Base-by-base conservation (phyloP, 129 eudicot species). In the Artemisia argyi region DNA sequence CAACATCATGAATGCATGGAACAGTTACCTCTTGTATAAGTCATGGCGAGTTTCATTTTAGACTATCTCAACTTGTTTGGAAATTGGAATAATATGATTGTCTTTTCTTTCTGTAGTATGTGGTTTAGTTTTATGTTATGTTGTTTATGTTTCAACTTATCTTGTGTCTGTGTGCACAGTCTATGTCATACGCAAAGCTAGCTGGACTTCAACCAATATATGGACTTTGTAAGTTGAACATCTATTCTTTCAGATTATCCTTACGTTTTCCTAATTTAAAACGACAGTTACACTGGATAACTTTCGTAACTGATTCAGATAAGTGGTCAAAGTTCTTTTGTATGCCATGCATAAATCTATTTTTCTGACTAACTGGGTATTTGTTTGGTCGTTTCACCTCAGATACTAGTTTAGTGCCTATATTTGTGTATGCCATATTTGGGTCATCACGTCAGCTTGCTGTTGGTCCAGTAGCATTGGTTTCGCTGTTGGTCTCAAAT, bases 361-460 rank as follows among this genome's bases (percentile, higher is more conserved):
- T 35, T 60, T 19, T 61, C 63, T 64, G 56, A 72, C 77, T 42
- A 67, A 66, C 32, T 49, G 61, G 7, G 51, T 65, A 35, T 82
- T 52, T 73, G 44, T 72, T 24, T 81, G 70, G 32, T 26, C 26
- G 48, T 83, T 76, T 57, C 74, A 56, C 64, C 17, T 60, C 90
- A 94, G 99, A 94, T 83, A 87, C 97, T 55, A 96, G 97, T 56
- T 88, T 91, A 57, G 88, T 95, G 56, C 99, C 99, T 77, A 77
- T 95, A 82, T 90, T 95, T 81, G 85, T 90, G 61, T 95, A 95
- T 74, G 85, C 94, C 56, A 60, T 95, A 68, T 95, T 95, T 42
- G 99, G 99, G 62, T 95, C 99, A 74, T 95, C 99, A 35, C 96
- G 97, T 50, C 99, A 95, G 89, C 97, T 95, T 64, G 97, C 99